Base-by-base conservation (phyloP, 2,329 filamentous ascomycete genomes). In the Chalara sp. region DNA sequence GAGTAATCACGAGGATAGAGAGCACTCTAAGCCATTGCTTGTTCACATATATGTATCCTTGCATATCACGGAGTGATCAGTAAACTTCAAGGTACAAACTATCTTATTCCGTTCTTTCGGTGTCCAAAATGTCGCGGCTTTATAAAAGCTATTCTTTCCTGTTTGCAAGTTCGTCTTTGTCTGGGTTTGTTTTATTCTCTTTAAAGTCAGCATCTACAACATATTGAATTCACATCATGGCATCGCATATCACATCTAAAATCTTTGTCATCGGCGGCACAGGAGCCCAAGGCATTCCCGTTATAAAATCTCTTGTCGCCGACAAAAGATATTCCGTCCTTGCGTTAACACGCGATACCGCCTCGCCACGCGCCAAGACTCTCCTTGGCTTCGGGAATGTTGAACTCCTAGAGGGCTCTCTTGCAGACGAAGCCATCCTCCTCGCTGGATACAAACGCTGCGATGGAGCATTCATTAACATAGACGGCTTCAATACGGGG, bases 401-500 rank as follows among this genome's bases (percentile, higher is more conserved):
- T n/a, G 67, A 72, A 32, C 63, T 78, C 2, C 46, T 76, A 6
- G 59, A 69, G 48, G 77, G 78, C 32, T 72, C 70, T 1, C 74
- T 77, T 52, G 71, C 72, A 21, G 70, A 67, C 39, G 75, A 78
- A 56, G 52, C 56, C 0, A 62, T 67, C 51, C 70, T 79, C 0
- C 71, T 72, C 12, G 60, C 63, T 1, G 73, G 71, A 0, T 73
- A 76, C 57, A 57, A 58, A 7, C 73, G 70, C 5, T 72, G 70
- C 44, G 68, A 71, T 55, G 72, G 70, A n/a, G 75, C 75, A 4
- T 79, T 75, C 55, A 65, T 80, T 45, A 80, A 80, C 58, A 72
- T 76, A 41, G 76, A 79, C 54, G 74, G 75, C 11, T 78, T 78
- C 61, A 77, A 75, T 52, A 65, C 65, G 29, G 76, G 76, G 33